These are phyloP conservation scores for Dipodascus geniculatus DNA, from an alignment of 805 yeast genomes.

Conservation along the genomic window DNA sequence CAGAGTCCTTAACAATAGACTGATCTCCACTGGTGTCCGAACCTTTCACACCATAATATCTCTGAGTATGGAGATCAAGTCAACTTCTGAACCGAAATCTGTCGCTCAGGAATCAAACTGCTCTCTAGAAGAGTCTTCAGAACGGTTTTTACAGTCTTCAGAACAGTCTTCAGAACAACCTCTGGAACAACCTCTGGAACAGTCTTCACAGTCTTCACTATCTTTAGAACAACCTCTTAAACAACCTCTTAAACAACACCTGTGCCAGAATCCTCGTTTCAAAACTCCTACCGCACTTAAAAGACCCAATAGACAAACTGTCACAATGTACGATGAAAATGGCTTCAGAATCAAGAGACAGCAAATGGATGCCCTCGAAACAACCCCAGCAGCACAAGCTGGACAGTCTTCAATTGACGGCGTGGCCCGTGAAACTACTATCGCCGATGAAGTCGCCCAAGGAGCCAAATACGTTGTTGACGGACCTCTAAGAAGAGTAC, in stretches of 20 bases:
- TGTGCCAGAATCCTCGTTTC: too few relatives aligned
- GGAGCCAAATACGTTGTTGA: conserved; percentile 29
- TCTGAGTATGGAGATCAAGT: neutral
- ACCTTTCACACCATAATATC: neutral
- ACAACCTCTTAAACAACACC: too few relatives aligned
- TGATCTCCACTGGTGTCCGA: neutral
- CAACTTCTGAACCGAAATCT: too few relatives aligned
- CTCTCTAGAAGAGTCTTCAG: neutral
- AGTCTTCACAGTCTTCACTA: neutral
- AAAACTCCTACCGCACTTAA: neutral
- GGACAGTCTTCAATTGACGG: neutral
- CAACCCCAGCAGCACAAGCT: neutral
- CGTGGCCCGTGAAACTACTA: conserved; percentile 11
- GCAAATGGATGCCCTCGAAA: neutral
- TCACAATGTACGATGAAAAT: neutral
- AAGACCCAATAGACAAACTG: neutral
- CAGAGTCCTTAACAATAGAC: too few relatives aligned
- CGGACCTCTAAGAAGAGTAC: conserved; percentile 47
- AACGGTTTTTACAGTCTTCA: too few relatives aligned
- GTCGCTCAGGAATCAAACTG: too few relatives aligned
- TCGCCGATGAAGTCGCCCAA: conserved; percentile 22
- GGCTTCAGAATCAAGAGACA: neutral
- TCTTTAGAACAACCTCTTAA: too few relatives aligned
- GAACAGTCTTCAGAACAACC: neutral
- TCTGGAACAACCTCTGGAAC: neutral